Base-by-base conservation (phyloP, 345 rosid species). In the Gynandropsis gynandra region DNA sequence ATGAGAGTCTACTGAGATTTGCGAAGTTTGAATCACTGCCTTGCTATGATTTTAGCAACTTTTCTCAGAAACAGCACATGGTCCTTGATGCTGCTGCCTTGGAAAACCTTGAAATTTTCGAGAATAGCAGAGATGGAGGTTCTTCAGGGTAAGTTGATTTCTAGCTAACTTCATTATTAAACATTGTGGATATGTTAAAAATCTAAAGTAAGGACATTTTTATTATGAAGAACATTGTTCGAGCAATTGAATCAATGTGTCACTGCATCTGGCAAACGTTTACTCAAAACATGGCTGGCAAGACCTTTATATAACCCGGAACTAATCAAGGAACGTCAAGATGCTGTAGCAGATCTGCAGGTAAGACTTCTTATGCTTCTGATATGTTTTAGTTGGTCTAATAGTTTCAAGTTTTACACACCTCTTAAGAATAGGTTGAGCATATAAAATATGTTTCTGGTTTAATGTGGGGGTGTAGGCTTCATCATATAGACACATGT, bases 71-170 rank as follows among this genome's bases (percentile, higher is more conserved):
- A 53, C 80, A 88, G 32, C 79, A 87, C 67, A 78, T 87, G 84
- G 75, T 87, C 73, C 94, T 92, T 59, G 97, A 92, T 82, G 95
- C 98, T 63, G 78, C 95, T 63, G 98, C 95, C 41, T 62, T 92
- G 31, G 98, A 92, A 61, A 92, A 87, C 80, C 97, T 92, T 61
- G 98, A 92, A 71, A 75, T 92, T 67, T 92, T 87, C 75, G 97
- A 92, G 79, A 92, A 92, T 76, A 83, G 74, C 75, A 75, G 71
- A 75, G 81, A 79, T 58, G 97, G 97, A 64, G 90, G 76, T 60
- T 47, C 77, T 61, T 79, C 83, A 15, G 95, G 98, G 96, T 89
- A 78, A 58, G 61, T 44, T 56, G 47, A 21, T 64, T 33, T 47
- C 53, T 47, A 24, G 12, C 64, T 27, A 44, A 46, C 10, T 59